A percentile compares a stretch with the other conserved stretches of the same genome.
Conservation (phyloP, 176 grass and related monocot species). For the Canna indica region DNA sequence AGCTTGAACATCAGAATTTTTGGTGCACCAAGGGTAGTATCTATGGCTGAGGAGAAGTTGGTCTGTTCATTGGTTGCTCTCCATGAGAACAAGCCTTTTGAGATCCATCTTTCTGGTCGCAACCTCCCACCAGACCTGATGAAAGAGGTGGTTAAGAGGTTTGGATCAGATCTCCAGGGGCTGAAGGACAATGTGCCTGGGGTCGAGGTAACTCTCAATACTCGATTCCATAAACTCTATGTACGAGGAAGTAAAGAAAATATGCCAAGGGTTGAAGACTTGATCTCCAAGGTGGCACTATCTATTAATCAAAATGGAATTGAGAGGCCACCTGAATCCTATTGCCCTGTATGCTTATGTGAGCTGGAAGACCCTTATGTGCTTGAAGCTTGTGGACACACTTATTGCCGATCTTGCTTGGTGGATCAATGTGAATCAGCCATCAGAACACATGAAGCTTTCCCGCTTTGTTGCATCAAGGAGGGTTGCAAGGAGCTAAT, state of each 20-base stretch:
- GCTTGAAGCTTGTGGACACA: conserved; percentile 80
- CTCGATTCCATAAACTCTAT: conserved; percentile 41
- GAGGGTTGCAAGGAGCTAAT: conserved; percentile 54
- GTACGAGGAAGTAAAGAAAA: conserved; percentile 59
- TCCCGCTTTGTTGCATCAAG: conserved; percentile 63
- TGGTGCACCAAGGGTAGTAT: conserved; percentile 38
- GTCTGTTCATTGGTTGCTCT: conserved; percentile 40
- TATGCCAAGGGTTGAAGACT: conserved; percentile 51
- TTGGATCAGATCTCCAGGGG: conserved; percentile 62
- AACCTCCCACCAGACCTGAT: conserved; percentile 61
- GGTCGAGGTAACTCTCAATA: conserved; percentile 47
- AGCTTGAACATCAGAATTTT: conserved; percentile 67
- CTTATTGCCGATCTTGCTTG: conserved; percentile 61
- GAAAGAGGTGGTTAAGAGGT: conserved; percentile 61
- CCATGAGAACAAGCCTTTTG: conserved; percentile 46
- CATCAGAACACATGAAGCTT: conserved; percentile 53
- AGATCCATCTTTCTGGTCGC: conserved; percentile 45
- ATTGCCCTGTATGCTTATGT: conserved; percentile 78
- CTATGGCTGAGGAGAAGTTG: conserved; percentile 54
- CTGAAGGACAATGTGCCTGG: conserved; percentile 46
- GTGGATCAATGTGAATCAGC: conserved; percentile 72
- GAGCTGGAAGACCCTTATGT: conserved; percentile 77
- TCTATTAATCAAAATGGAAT: conserved; percentile 23
- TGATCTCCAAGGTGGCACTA: conserved; percentile 39
- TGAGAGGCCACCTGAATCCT: conserved; percentile 28